phyloP scores from a whole-genome alignment of 2,329 filamentous ascomycete genomes.

The Epichloe brachyelytri region DNA sequence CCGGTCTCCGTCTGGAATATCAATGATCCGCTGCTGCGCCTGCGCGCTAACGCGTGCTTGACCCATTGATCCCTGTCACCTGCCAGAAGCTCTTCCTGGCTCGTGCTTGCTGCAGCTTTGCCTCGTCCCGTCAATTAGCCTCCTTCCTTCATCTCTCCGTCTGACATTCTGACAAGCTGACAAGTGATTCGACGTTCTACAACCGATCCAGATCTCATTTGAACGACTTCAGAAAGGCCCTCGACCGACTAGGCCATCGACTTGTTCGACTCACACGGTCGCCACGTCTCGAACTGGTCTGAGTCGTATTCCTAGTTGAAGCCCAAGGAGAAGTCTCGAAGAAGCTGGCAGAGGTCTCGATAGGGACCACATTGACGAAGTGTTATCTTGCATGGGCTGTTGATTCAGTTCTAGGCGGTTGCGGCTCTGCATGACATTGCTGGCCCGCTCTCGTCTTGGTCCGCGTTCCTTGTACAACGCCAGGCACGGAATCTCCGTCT shows the following conservation, averaged over 20 bases:
- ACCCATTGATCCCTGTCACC: background rate
- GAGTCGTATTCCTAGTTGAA: background rate
- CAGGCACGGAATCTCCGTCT: conserved; percentile 1
- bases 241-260: background rate
- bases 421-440: background rate
- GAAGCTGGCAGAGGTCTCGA: background rate
- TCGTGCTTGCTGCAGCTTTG: background rate
- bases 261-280: background rate
- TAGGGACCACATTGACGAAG: conserved; percentile 1
- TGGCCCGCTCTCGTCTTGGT: conserved; percentile 1
- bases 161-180: background rate
- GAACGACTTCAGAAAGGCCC: background rate
- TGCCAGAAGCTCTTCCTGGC: conserved; percentile 1
- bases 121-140: background rate
- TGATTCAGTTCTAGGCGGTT: background rate
- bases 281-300: background rate
- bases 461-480: conserved; percentile 5
- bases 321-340: background rate
- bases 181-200: background rate
- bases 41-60: background rate
- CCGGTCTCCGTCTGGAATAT: background rate
- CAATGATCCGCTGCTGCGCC: background rate
- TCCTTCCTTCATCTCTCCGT: background rate
- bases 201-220: background rate
- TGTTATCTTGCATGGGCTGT: conserved; percentile 3